Evolutionary conservation across 352 stramenopile genomes (phyloP).

Genomic region (Pythium volutum): DNA sequence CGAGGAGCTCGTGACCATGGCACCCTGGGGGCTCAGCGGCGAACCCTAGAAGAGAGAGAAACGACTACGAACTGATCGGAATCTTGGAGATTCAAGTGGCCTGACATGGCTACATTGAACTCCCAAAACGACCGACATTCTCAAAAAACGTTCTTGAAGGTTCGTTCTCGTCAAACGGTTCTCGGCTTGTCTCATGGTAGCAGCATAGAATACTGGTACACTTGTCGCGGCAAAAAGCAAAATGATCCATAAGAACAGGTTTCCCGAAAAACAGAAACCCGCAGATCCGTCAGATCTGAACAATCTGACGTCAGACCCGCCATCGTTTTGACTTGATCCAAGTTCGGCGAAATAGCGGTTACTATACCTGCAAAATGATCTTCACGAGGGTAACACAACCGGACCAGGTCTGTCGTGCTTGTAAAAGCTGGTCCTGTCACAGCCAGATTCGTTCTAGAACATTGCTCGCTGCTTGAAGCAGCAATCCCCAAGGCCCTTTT

Average conservation of each 20-base stretch:
- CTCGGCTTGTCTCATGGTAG: neutral
- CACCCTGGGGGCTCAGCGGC: constrained; percentile 64
- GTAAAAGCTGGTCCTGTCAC: neutral
- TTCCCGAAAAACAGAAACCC: neutral
- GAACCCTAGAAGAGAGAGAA: constrained; percentile 6
- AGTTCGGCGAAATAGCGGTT: no score
- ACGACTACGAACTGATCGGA: neutral
- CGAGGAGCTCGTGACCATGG: constrained; percentile 97
- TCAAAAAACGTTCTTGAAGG: neutral
- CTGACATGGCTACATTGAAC: constrained; percentile 8
- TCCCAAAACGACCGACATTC: neutral
- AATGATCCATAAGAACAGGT: no score
- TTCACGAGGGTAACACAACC: no score
- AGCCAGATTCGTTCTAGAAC: constrained; percentile 9
- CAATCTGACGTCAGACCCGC: no score
- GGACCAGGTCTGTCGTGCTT: no score
- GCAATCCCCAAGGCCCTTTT: neutral
- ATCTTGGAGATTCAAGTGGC: constrained; percentile 23
- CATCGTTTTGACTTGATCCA: no score
- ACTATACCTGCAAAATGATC: no score
- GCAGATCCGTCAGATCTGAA: no score
- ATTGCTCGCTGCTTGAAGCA: neutral
- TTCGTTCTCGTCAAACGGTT: neutral
- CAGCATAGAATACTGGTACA: neutral
- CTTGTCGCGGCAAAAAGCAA: no score